phyloP scores from a whole-genome alignment of 495 filamentous ascomycete species.

The Aspergillus mulundensis region DNA sequence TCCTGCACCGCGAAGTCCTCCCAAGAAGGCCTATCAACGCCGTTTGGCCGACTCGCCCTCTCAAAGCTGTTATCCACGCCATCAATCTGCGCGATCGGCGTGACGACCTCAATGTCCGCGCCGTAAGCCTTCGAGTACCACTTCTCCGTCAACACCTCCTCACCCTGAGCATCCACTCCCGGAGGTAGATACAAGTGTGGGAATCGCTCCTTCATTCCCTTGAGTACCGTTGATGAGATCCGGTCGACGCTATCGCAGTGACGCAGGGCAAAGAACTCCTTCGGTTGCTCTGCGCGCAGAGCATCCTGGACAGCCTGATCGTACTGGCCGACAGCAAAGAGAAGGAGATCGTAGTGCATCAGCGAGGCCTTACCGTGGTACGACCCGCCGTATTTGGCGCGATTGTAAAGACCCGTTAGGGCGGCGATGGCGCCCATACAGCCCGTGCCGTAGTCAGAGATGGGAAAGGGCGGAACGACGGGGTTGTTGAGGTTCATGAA shows the following conservation, averaged over 20 bases:
- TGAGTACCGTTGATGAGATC: slow-evolving; percentile 61
- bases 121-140: slow-evolving; percentile 40
- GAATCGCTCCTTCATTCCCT: slow-evolving; percentile 51
- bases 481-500: slow-evolving; percentile 69
- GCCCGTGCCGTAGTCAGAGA: slow-evolving; percentile 75
- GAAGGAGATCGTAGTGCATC: slow-evolving; percentile 65
- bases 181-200: slow-evolving; percentile 33
- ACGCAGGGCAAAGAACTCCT: slow-evolving; percentile 60
- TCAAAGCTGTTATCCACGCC: slow-evolving; percentile 40
- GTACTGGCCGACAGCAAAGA: slow-evolving; percentile 61
- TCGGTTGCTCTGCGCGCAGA: slow-evolving; percentile 49
- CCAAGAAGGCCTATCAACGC: slow-evolving; percentile 33
- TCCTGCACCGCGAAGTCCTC: slow-evolving; percentile 30
- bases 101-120: slow-evolving; percentile 39
- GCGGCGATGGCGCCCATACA: slow-evolving; percentile 64
- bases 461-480: slow-evolving; percentile 76
- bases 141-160: slow-evolving; percentile 33
- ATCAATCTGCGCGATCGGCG: slow-evolving; percentile 32
- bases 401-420: slow-evolving; percentile 57
- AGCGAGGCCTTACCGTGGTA: slow-evolving; percentile 62
- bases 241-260: slow-evolving; percentile 71
- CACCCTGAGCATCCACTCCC: slow-evolving; percentile 4
- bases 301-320: slow-evolving; percentile 51
- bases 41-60: slow-evolving; percentile 41
- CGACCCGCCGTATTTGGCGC: slow-evolving; percentile 59